phyloP scores from a whole-genome alignment of 2,329 filamentous ascomycete species.

The Fusarium ambrosium region DNA sequence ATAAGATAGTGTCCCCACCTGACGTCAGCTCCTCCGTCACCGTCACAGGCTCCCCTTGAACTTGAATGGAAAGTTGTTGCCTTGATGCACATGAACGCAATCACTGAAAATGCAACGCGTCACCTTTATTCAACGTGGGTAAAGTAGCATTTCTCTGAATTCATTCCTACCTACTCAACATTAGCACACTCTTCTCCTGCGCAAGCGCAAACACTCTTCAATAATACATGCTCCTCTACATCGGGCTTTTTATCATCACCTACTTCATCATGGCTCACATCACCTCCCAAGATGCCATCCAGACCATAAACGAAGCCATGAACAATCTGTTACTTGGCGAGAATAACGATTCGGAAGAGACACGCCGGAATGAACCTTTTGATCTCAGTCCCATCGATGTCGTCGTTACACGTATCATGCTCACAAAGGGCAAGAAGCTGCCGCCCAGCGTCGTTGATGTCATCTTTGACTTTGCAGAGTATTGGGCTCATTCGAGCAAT shows the following conservation, averaged over 20 bases:
- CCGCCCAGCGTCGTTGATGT: slow-evolving; percentile 69
- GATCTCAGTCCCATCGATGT: slow-evolving; percentile 64
- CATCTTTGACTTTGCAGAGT: slow-evolving; percentile 72
- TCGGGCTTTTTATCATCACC: slow-evolving; percentile 27
- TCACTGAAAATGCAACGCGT: slow-evolving; percentile 29
- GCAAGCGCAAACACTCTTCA: neutral
- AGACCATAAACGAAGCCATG: slow-evolving; percentile 27
- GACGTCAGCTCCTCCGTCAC: slow-evolving; percentile 27
- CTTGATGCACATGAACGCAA: slow-evolving; percentile 17
- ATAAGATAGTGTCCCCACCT: slow-evolving; percentile 31
- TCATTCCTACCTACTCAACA: neutral
- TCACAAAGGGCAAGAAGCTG: slow-evolving; percentile 59
- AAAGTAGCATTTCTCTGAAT: neutral
- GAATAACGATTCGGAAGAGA: slow-evolving; percentile 7
- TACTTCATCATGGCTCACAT: slow-evolving; percentile 48
- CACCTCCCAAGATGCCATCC: slow-evolving; percentile 40
- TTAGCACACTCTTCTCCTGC: neutral
- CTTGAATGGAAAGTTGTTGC: slow-evolving; percentile 31
- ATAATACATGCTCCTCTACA: slow-evolving; percentile 33
- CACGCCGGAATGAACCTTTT: slow-evolving; percentile 22
- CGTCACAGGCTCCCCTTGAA: neutral
- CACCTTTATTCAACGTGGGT: slow-evolving; percentile 21
- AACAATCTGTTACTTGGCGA: neutral
- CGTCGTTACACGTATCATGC: slow-evolving; percentile 60
- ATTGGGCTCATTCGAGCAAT: slow-evolving; percentile 68